phyloP scores from a whole-genome alignment of 78 protist species.

The Pigoraptor vietnamica region DNA sequence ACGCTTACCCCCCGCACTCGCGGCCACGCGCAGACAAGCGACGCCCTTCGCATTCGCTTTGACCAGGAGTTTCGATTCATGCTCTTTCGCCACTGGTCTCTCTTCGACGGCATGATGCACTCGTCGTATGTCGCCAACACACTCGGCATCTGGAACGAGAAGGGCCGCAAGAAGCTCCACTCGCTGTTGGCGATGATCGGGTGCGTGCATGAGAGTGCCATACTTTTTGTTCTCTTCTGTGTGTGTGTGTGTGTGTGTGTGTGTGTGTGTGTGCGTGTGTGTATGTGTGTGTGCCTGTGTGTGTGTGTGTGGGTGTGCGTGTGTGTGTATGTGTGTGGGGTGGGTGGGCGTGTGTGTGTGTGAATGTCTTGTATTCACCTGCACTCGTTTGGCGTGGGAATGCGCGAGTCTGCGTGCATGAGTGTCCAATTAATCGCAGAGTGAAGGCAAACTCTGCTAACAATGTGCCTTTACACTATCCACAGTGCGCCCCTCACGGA shows the following conservation, averaged over 20 bases:
- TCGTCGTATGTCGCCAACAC: constrained; percentile 32
- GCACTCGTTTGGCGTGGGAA: too few species aligned
- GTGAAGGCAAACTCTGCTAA: too few species aligned
- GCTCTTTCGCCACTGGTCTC: constrained; percentile 58
- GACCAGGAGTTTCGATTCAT: constrained; percentile 47
- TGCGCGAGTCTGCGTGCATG: too few species aligned
- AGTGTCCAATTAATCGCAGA: too few species aligned
- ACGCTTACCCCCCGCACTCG: background rate
- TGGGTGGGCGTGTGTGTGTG: too few species aligned
- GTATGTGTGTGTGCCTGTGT: too few species aligned
- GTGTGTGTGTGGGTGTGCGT: too few species aligned
- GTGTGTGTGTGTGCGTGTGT: background rate
- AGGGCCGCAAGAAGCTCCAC: constrained; percentile 34
- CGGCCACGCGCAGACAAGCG: background rate
- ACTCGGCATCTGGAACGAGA: constrained; percentile 38
- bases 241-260: background rate
- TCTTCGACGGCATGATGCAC: constrained; percentile 41
- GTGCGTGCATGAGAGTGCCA: background rate
- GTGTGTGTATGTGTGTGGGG: too few species aligned
- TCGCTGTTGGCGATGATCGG: constrained; percentile 55
- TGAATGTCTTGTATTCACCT: too few species aligned
- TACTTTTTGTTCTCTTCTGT: too few species aligned
- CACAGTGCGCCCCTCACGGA: background rate
- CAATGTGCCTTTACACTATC: background rate
- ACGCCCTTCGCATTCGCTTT: background rate